Percentiles rank a stretch among this genome's conserved stretches.
Evolutionary conservation across 495 filamentous ascomycete genomes (phyloP).

Genomic region (Cairneyella variabilis): DNA sequence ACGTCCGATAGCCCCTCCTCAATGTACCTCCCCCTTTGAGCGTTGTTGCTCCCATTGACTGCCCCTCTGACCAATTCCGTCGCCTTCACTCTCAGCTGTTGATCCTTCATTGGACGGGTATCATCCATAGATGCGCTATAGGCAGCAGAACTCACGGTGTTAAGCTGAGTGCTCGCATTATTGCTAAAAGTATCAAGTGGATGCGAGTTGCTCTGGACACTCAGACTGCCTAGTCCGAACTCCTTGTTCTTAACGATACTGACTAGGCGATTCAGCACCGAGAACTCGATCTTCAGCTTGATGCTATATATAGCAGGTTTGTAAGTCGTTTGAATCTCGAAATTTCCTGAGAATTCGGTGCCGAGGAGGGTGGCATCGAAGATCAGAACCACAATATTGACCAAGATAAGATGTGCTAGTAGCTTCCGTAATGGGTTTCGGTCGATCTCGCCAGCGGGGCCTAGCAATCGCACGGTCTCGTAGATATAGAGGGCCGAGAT

Average conservation of each 20-base stretch:
- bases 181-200: neutral
- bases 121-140: neutral
- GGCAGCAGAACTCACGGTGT: neutral
- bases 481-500: slow-evolving; percentile 57
- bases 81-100: neutral
- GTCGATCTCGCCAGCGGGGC: slow-evolving; percentile 9
- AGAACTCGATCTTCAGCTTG: slow-evolving; percentile 63
- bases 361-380: slow-evolving; percentile 47
- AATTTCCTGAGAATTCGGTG: slow-evolving; percentile 47
- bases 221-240: neutral
- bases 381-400: slow-evolving; percentile 42
- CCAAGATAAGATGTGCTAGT: slow-evolving; percentile 46
- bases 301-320: slow-evolving; percentile 60
- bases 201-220: neutral
- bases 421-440: slow-evolving; percentile 20
- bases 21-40: too few species aligned
- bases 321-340: slow-evolving; percentile 50
- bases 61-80: neutral
- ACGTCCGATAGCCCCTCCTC: too few species aligned
- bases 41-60: neutral
- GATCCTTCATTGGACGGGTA: neutral
- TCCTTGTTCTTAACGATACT: slow-evolving; percentile 13
- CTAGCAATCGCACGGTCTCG: slow-evolving; percentile 43
- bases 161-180: too few species aligned
- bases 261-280: slow-evolving; percentile 53